phyloP scores from a whole-genome alignment of 352 stramenopile genomes.

The Pythium folliculosum region DNA sequence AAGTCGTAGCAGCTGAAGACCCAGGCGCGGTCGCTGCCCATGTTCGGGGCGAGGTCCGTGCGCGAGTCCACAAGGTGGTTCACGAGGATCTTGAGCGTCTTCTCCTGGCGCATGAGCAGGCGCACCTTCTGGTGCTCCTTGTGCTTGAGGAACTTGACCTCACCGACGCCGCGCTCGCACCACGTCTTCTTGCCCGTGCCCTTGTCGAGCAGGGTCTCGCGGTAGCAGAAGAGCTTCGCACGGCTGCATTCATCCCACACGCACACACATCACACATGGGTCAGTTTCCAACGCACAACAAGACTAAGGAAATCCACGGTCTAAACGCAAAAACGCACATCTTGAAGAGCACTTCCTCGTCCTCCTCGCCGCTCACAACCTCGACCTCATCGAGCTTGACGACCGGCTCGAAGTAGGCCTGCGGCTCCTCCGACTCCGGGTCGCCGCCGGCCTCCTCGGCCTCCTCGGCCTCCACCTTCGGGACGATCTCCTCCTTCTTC shows the following conservation, averaged over 20 bases:
- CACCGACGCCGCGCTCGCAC: slow-evolving; percentile 96
- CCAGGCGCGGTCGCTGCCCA: slow-evolving; percentile 95
- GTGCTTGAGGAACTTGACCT: slow-evolving; percentile 97
- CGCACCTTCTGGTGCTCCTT: slow-evolving; percentile 93
- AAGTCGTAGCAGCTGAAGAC: slow-evolving; percentile 99
- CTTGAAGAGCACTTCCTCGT: slow-evolving; percentile 95
- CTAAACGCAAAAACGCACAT: slow-evolving; percentile 50
- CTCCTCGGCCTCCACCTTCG: slow-evolving; percentile 57
- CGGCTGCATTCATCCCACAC: slow-evolving; percentile 46
- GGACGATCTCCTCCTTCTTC: slow-evolving; percentile 70
- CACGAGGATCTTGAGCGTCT: slow-evolving; percentile 98
- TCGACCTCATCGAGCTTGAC: slow-evolving; percentile 94
- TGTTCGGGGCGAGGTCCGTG: slow-evolving; percentile 96
- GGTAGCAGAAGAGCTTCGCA: slow-evolving; percentile 97
- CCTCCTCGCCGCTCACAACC: slow-evolving; percentile 97
- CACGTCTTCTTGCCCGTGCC: slow-evolving; percentile 97
- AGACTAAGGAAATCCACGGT: neutral
- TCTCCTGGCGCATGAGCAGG: slow-evolving; percentile 98
- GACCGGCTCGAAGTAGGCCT: slow-evolving; percentile 89
- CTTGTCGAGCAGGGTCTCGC: slow-evolving; percentile 97
- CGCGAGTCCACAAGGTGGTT: slow-evolving; percentile 97
- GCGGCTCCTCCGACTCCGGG: slow-evolving; percentile 77
- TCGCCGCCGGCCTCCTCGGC: slow-evolving; percentile 51
- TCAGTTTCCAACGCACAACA: neutral
- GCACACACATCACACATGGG: neutral